Conservation (phyloP, 176 grass and related monocot genomes). For the Avena atlantica region DNA sequence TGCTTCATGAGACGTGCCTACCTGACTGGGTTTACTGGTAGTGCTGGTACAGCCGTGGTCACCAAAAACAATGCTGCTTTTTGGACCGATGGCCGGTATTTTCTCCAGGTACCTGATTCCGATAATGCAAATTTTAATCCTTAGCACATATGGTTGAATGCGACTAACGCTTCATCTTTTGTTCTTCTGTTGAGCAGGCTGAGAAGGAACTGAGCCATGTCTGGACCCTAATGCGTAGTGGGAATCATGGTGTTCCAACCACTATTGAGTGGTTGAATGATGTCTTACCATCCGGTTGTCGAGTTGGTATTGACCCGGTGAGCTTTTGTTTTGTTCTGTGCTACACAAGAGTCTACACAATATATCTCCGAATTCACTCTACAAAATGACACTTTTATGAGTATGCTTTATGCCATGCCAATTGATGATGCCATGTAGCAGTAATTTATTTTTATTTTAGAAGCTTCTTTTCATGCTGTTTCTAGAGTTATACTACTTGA, state of each 20-base stretch:
- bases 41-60: conserved; percentile 94
- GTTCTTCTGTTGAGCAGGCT: conserved; percentile 56
- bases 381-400: neutral
- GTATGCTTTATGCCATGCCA: conserved; percentile 8
- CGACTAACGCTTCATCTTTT: neutral
- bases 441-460: neutral
- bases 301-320: conserved; percentile 97
- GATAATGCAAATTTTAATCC: neutral
- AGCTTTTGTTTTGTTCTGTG: conserved; percentile 50
- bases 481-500: neutral
- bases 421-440: neutral
- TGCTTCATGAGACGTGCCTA: conserved; percentile 86
- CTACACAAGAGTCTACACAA: neutral
- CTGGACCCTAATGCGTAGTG: conserved; percentile 91
- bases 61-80: conserved; percentile 89
- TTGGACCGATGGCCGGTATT: conserved; percentile 99
- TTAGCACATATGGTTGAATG: neutral
- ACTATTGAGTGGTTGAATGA: conserved; percentile 92
- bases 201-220: conserved; percentile 75
- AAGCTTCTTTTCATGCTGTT: neutral
- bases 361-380: neutral
- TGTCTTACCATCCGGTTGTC: conserved; percentile 74
- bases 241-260: conserved; percentile 82
- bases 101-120: conserved; percentile 73
- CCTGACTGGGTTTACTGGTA: conserved; percentile 89